A percentile compares a stretch with the other conserved stretches of the same genome.
Conservation (phyloP, 2,329 filamentous ascomycete genomes). For the Arthrobotrys megalospora region DNA sequence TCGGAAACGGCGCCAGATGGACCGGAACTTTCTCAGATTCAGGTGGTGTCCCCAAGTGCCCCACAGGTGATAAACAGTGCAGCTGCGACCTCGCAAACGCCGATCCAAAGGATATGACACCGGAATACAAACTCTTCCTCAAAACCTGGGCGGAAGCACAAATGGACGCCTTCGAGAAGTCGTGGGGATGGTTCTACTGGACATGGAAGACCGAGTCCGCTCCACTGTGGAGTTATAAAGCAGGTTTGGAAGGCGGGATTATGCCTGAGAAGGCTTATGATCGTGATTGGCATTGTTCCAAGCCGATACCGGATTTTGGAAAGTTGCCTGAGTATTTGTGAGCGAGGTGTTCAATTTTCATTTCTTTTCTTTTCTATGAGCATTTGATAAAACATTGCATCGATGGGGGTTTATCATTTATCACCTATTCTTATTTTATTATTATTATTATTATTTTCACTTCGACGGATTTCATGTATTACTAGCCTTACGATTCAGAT, state of each 20-base stretch:
- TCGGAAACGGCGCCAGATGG: constrained; percentile 87
- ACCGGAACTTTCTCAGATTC: constrained; percentile 81
- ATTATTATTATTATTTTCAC: background rate
- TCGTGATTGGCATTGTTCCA: constrained; percentile 76
- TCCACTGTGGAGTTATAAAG: constrained; percentile 92
- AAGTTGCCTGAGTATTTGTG: constrained; percentile 42
- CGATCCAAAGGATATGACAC: constrained; percentile 77
- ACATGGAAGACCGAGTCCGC: constrained; percentile 93
- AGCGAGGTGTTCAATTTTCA: background rate
- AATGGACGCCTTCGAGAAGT: constrained; percentile 93
- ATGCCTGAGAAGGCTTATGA: constrained; percentile 82
- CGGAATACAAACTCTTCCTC: constrained; percentile 86
- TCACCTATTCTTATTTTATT: background rate
- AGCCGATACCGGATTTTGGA: constrained; percentile 68
- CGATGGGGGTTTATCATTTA: background rate
- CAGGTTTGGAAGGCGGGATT: constrained; percentile 82
- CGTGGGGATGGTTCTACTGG: constrained; percentile 99
- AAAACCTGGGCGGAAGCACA: constrained; percentile 91
- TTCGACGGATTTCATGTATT: constrained; percentile 17
- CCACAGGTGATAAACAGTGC: constrained; percentile 76
- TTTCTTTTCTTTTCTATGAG: background rate
- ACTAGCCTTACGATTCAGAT: constrained; percentile 18
- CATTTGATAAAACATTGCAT: background rate
- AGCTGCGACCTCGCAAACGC: constrained; percentile 83
- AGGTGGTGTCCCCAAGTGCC: constrained; percentile 80